These are phyloP conservation scores for Capsella bursapastoris DNA, from an alignment of 345 rosid genomes.

Conservation along the genomic window DNA sequence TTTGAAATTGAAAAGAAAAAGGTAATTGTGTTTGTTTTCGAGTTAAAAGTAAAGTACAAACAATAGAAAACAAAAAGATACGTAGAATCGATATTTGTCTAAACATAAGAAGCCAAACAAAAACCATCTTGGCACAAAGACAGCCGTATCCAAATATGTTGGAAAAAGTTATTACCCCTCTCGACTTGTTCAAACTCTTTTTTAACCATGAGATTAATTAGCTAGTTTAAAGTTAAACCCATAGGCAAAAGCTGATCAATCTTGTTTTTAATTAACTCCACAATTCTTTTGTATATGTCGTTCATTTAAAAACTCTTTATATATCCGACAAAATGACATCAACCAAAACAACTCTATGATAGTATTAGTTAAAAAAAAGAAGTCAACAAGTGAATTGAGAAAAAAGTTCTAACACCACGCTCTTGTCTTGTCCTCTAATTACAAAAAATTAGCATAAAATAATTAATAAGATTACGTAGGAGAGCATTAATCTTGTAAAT, in stretches of 20 bases:
- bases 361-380: slow-evolving; percentile 26
- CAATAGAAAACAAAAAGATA: slow-evolving; percentile 44
- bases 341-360: slow-evolving; percentile 37
- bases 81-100: slow-evolving; percentile 42
- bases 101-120: slow-evolving; percentile 47
- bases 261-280: too few relatives aligned
- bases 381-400: slow-evolving; percentile 33
- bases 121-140: slow-evolving; percentile 41
- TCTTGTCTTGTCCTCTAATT: slow-evolving; percentile 24
- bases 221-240: too few relatives aligned
- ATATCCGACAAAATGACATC: slow-evolving; percentile 44
- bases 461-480: slow-evolving; percentile 29
- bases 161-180: slow-evolving; percentile 41
- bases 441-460: background rate
- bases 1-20: slow-evolving; percentile 30
- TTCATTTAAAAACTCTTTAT: too few relatives aligned
- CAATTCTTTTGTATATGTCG: too few relatives aligned
- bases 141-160: slow-evolving; percentile 45
- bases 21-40: slow-evolving; percentile 30
- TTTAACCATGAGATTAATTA: background rate
- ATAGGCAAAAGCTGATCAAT: too few relatives aligned
- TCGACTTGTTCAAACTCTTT: slow-evolving; percentile 30
- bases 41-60: slow-evolving; percentile 26
- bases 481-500: slow-evolving; percentile 31
- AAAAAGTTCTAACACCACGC: slow-evolving; percentile 32